Evolutionary conservation across 2,329 filamentous ascomycete species (phyloP), one percentile per base, ranked within the genome.

Genomic region (Cladosporium sp.): DNA sequence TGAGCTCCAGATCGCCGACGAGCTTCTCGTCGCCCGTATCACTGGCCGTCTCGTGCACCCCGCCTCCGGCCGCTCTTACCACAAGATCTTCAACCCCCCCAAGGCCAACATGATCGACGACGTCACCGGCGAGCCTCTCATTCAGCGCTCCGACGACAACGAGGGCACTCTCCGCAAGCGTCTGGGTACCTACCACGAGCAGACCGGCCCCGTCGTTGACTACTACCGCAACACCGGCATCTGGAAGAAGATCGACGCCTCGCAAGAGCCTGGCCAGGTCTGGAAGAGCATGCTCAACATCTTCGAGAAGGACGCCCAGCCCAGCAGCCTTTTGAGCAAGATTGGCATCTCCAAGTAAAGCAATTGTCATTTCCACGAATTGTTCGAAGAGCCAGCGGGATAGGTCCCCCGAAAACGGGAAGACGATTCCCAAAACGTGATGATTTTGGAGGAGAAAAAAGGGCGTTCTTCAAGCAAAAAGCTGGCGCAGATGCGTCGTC

Each of bases 181-280:
- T 70, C 86, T 99, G 67, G 85, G 84, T 49, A 97, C 94, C 67
- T 99, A 99, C 83, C 95, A 99, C 84, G 84, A 88, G 72, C 95
- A 99, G 87, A 99, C 95, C 38, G 82, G 88, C 54, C 95, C 95
- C 24, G 95, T 99, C 59, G 93, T 97, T 69, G 86, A 88, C 67
- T 99, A 99, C 86, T 99, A 99, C 88, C 91, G 96, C 83, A 92
- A 93, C 82, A 96, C 92, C 59, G 93, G 93, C 73, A 97, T 99
- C 85, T 99, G 95, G 95, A 90, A 90, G 80, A 90, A 91, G 69
- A 88, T 99, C 75, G 95, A 99, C 79, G 95, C 95, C 71, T 96
- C 92, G 84, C 93, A 99, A 85, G 90, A 97, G 82, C 95, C 95
- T 24, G 92, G 92, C 58, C 90, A 93, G 80, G 95, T 99, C 69